phyloP scores from a whole-genome alignment of 2,329 filamentous ascomycete species.

The Drechmeria coniospora region DNA sequence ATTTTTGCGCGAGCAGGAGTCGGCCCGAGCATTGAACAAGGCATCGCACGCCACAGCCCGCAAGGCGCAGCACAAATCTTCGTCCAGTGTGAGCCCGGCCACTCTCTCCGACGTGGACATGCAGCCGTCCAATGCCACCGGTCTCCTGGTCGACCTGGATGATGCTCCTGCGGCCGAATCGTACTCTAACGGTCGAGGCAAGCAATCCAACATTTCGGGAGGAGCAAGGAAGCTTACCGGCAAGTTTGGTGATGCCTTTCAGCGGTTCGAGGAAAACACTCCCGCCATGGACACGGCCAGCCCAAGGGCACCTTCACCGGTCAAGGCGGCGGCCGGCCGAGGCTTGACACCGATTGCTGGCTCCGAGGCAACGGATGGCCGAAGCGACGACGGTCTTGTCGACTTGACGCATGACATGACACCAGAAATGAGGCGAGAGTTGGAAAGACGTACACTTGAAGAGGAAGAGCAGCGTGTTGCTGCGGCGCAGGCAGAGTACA shows the following conservation, averaged over 20 bases:
- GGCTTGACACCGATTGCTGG: conserved; percentile 57
- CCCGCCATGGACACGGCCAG: conserved; percentile 11
- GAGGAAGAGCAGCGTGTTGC: conserved; percentile 86
- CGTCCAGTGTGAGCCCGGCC: conserved; percentile 20
- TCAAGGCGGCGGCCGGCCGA: conserved; percentile 30
- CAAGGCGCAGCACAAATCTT: conserved; percentile 17
- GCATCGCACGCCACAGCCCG: conserved; percentile 8
- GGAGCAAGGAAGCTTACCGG: conserved; percentile 73
- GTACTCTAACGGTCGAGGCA: conserved; percentile 37
- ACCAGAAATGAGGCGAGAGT: conserved; percentile 77
- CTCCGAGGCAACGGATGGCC: conserved; percentile 48
- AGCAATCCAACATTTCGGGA: conserved; percentile 59
- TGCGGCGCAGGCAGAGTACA: conserved; percentile 77
- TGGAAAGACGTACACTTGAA: conserved; percentile 66
- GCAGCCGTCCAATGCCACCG: conserved; percentile 52
- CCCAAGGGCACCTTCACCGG: conserved; percentile 31
- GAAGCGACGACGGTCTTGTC: conserved; percentile 46
- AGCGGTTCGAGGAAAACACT: conserved; percentile 59
- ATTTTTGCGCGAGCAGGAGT: conserved; percentile 64
- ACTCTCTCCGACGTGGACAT: conserved; percentile 13
- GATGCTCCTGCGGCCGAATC: conserved; percentile 56
- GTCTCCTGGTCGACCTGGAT: conserved; percentile 69
- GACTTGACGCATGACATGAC: conserved; percentile 55
- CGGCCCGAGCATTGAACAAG: conserved; percentile 22
- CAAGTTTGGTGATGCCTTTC: conserved; percentile 87